These are phyloP conservation scores for Saccharum spontaneum DNA, from an alignment of 176 grass and related monocot species.

Conservation along the genomic window DNA sequence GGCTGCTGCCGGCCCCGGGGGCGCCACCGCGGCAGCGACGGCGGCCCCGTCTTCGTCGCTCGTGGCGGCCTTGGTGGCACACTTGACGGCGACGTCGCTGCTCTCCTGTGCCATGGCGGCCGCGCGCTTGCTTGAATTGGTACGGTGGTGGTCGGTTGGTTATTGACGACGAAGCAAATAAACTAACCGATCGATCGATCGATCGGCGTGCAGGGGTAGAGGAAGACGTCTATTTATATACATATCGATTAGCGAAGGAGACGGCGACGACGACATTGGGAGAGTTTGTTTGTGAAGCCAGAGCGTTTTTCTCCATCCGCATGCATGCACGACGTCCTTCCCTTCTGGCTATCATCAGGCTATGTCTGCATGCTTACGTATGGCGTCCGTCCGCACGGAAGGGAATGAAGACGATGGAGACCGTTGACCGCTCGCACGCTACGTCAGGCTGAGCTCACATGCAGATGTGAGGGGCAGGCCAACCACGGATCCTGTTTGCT, in stretches of 20 bases:
- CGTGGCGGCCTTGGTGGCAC: neutral
- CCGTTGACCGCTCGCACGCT: no score
- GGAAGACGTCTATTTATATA: neutral
- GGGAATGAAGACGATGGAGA: neutral
- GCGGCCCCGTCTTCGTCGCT: neutral
- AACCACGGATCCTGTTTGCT: no score
- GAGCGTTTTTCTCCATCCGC: neutral
- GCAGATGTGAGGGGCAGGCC: no score
- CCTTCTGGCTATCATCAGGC: neutral
- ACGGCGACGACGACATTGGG: neutral
- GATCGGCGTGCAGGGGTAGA: neutral
- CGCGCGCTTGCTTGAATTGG: neutral
- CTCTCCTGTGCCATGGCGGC: constrained; percentile 41
- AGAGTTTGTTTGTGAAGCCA: neutral
- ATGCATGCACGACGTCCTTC: neutral
- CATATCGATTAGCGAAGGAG: neutral
- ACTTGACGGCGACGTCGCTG: constrained; percentile 5
- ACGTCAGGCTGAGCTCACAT: no score
- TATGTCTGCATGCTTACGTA: no score
- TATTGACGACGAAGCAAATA: neutral
- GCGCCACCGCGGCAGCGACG: neutral
- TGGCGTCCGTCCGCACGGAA: no score
- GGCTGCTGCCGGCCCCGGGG: neutral
- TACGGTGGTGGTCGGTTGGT: neutral
- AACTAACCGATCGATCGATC: neutral